A percentile compares a stretch with the other conserved stretches of the same genome.
Evolutionary conservation across 306 rosid species (phyloP).

Genomic region (Sicyos edulis): DNA sequence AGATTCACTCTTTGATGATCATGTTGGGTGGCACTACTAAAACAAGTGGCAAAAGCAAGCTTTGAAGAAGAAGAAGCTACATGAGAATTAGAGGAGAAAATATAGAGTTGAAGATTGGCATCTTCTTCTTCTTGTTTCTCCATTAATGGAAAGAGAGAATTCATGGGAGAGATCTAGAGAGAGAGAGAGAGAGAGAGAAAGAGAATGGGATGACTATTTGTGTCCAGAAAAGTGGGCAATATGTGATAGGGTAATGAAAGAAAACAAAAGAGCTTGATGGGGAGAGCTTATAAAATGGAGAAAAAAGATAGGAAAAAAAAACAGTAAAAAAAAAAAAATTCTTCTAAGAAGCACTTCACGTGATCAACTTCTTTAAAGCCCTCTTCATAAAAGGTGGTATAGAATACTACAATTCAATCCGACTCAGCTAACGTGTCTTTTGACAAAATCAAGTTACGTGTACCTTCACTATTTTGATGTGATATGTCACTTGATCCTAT

Average conservation of each 20-base stretch:
- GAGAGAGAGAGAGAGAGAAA: neutral
- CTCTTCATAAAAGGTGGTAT: no score
- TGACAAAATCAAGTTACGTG: no score
- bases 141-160: conserved; percentile 38
- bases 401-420: no score
- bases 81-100: conserved; percentile 15
- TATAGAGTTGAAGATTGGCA: conserved; percentile 31
- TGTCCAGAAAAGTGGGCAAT: conserved; percentile 31
- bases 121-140: conserved; percentile 25
- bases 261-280: conserved; percentile 20
- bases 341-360: conserved; percentile 43
- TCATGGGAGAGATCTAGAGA: conserved; percentile 34
- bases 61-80: conserved; percentile 34
- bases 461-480: no score
- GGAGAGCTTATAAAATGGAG: conserved; percentile 24
- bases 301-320: neutral
- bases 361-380: conserved; percentile 21
- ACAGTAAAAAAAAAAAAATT: conserved; percentile 21
- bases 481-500: no score
- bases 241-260: conserved; percentile 32
- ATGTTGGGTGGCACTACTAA: conserved; percentile 7
- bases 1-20: conserved; percentile 31
- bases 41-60: conserved; percentile 28
- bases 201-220: conserved; percentile 13
- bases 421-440: no score